Evolutionary conservation across 805 yeast species (phyloP), one percentile per base, ranked within the genome.

Genomic region (Hyphopichia homilentoma): DNA sequence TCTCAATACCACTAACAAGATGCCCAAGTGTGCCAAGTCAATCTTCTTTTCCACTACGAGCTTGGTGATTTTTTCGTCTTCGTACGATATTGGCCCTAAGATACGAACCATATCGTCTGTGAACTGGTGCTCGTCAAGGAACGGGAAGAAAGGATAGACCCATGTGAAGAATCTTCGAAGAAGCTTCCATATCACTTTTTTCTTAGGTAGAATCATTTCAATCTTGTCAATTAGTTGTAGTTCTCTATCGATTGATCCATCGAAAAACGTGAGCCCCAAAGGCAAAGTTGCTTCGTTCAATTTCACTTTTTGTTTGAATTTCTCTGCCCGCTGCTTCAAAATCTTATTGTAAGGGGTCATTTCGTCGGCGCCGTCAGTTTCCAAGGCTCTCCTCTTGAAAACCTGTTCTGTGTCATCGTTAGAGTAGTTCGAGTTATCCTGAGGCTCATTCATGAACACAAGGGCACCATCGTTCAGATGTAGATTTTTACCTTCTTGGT

Each of bases 81-180:
- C 42, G 36, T 41, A 38, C 9, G 54, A 40, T 9, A 51, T 43
- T 0, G 57, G 49, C 1, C 71, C 70, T 3, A 75, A 44, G 1
- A 73, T 52, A 4, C 37, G 39, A 3, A 41, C 36, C 4, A 70
- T 41, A 7, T 48, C 45, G 4, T 46, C 43, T 3, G 45, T 46
- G 33, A 73, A 73, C 22, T 45, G 42, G 3, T 38, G 42, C 35
- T 65, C 61, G 36, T 70, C 75, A 14, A 74, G 25, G 30, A 52
- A 70, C 1, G 80, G 79, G 53, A 63, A 57, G 40, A 65, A 71
- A 2, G 77, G 73, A 43, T 72, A 70, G 5, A 73, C 43, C 41
- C 54, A 56, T 14, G 46, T 44, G 48, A 70, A 73, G 43, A 61
- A 75, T 3, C 73, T 41, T 13, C 59, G 57, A 16, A 73, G 32